Evolutionary conservation across 345 rosid species (phyloP).

Genomic region (Brassica incana): DNA sequence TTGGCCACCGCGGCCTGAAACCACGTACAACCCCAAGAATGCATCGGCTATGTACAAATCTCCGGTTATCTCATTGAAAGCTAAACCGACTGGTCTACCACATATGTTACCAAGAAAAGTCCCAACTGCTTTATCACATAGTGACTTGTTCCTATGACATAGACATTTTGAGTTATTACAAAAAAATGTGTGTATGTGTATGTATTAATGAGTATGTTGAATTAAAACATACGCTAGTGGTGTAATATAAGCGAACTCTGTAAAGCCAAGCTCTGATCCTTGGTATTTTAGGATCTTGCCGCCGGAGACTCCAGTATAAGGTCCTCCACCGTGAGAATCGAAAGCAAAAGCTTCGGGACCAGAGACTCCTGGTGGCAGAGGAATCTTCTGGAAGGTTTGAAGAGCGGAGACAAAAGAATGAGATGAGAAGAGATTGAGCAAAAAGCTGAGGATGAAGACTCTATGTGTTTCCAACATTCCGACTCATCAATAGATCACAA

Average conservation of each 20-base stretch:
- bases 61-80: constrained; percentile 32
- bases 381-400: constrained; percentile 23
- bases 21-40: constrained; percentile 40
- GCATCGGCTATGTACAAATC: constrained; percentile 50
- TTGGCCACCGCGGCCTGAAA: constrained; percentile 42
- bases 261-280: constrained; percentile 36
- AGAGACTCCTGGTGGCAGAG: constrained; percentile 2
- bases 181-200: background rate
- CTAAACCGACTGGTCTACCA: constrained; percentile 50
- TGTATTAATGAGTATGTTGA: background rate
- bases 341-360: constrained; percentile 39
- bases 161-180: background rate
- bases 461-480: constrained; percentile 14
- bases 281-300: constrained; percentile 43
- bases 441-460: background rate
- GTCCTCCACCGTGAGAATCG: constrained; percentile 34
- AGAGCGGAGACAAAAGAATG: background rate
- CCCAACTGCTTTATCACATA: constrained; percentile 35
- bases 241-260: constrained; percentile 35
- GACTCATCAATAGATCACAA: constrained; percentile 1
- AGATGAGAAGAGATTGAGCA: constrained; percentile 5
- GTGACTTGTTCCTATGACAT: constrained; percentile 14
- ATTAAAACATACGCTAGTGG: constrained; percentile 30
- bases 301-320: constrained; percentile 45
- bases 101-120: constrained; percentile 34